These are phyloP conservation scores for Hypoxylon sp. DNA, from an alignment of 2,329 filamentous ascomycete genomes.

Conservation along the genomic window DNA sequence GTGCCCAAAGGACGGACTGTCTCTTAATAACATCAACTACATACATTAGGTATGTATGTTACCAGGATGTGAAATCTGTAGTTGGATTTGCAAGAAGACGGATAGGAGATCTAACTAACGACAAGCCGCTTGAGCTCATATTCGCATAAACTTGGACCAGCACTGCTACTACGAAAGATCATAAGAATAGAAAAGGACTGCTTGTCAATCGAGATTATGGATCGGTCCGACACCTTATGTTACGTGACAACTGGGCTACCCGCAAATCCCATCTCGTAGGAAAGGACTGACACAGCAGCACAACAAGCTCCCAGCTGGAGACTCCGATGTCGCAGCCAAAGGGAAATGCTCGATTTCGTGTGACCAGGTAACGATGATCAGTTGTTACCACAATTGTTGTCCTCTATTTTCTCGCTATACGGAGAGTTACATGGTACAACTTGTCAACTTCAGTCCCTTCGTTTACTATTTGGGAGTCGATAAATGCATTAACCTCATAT, in stretches of 20 bases:
- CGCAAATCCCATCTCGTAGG: no score
- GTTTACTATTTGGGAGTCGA: no score
- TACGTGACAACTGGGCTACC: no score
- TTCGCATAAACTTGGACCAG: constrained; percentile 2
- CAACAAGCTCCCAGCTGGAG: not conserved
- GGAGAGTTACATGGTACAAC: no score
- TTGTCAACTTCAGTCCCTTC: no score
- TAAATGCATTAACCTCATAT: no score
- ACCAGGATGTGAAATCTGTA: no score
- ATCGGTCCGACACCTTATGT: no score
- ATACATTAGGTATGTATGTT: no score
- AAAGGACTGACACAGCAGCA: no score
- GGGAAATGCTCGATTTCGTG: constrained; percentile 20
- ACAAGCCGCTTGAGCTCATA: constrained; percentile 10
- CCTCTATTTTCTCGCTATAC: not conserved
- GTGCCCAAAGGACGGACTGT: constrained; percentile 3
- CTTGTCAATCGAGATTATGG: constrained; percentile 15
- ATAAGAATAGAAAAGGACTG: constrained; percentile 1
- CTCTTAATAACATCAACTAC: constrained; percentile 1
- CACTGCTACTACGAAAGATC: not conserved
- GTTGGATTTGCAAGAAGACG: constrained; percentile 4
- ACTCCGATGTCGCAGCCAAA: constrained; percentile 32
- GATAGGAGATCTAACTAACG: constrained; percentile 9
- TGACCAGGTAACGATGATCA: constrained; percentile 11
- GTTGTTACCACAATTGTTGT: constrained; percentile 6